A percentile compares a stretch with the other conserved stretches of the same genome.
Evolutionary conservation across 2,329 filamentous ascomycete species (phyloP).

Genomic region (Xylariaceae sp.): DNA sequence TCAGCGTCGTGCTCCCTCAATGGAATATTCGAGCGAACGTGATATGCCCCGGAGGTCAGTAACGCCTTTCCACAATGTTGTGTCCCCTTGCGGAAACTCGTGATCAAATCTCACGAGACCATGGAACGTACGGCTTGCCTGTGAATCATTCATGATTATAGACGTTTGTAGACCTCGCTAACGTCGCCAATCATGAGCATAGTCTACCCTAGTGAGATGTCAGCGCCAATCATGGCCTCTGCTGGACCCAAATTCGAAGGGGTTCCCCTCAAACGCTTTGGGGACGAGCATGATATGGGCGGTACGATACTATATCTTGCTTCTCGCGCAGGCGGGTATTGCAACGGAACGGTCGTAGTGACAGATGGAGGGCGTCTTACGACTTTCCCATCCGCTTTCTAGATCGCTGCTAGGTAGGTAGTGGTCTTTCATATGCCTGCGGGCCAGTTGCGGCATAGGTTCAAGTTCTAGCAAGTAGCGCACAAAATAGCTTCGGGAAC

Average conservation of each 20-base stretch:
- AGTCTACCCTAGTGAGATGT: conserved; percentile 62
- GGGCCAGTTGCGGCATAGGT: neutral
- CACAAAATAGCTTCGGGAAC: neutral
- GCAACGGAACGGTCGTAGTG: conserved; percentile 60
- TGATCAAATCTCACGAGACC: neutral
- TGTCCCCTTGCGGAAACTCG: neutral
- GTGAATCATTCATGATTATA: neutral
- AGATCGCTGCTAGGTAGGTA: conserved; percentile 6
- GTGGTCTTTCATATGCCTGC: neutral
- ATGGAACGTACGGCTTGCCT: neutral
- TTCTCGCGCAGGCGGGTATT: conserved; percentile 60
- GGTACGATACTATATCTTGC: conserved; percentile 63
- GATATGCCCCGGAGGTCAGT: conserved; percentile 48
- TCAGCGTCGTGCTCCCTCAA: conserved; percentile 61
- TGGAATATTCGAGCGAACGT: conserved; percentile 54
- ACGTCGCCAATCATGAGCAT: conserved; percentile 3
- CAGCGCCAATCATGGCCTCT: conserved; percentile 44
- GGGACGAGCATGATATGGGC: conserved; percentile 59
- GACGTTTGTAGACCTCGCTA: neutral
- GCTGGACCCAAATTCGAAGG: conserved; percentile 35
- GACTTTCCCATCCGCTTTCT: conserved; percentile 53
- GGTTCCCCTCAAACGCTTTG: conserved; percentile 57
- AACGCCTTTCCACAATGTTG: neutral
- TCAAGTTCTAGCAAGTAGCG: neutral
- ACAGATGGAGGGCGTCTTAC: conserved; percentile 60